Conservation (phyloP, 2,329 filamentous ascomycete genomes). For the Hirsutella thompsonii region DNA sequence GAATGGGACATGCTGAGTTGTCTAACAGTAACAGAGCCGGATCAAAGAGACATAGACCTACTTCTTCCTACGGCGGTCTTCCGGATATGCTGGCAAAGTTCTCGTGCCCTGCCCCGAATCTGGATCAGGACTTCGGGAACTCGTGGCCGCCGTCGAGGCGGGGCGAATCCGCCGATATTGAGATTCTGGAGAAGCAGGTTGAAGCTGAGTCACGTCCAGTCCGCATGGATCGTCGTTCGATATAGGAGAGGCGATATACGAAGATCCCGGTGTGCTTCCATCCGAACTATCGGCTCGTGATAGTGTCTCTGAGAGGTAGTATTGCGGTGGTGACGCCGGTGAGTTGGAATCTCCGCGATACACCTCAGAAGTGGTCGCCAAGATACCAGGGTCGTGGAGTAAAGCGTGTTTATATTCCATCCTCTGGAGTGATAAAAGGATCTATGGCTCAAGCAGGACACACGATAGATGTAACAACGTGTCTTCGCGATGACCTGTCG, state of each 20-base stretch:
- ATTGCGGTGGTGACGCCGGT: constrained; percentile 3
- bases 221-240: background rate
- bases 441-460: too few relatives aligned
- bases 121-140: background rate
- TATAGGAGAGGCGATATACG: constrained; percentile 14
- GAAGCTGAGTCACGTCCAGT: background rate
- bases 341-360: constrained; percentile 1
- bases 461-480: too few relatives aligned
- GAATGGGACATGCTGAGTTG: background rate
- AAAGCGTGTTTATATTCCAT: background rate
- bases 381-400: background rate
- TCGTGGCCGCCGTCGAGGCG: background rate
- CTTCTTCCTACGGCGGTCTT: background rate
- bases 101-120: constrained; percentile 5
- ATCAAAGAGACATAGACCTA: background rate
- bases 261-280: constrained; percentile 14
- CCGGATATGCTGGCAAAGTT: background rate
- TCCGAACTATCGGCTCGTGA: constrained; percentile 16
- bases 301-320: constrained; percentile 14
- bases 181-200: background rate
- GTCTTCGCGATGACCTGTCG: background rate
- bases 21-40: too few relatives aligned
- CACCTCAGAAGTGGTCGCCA: background rate
- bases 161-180: background rate
- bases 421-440: background rate